Percentiles rank a stretch among this genome's conserved stretches.
phyloP scores from a whole-genome alignment of 441 rosid genomes.

The Dalechampia spathulata region DNA sequence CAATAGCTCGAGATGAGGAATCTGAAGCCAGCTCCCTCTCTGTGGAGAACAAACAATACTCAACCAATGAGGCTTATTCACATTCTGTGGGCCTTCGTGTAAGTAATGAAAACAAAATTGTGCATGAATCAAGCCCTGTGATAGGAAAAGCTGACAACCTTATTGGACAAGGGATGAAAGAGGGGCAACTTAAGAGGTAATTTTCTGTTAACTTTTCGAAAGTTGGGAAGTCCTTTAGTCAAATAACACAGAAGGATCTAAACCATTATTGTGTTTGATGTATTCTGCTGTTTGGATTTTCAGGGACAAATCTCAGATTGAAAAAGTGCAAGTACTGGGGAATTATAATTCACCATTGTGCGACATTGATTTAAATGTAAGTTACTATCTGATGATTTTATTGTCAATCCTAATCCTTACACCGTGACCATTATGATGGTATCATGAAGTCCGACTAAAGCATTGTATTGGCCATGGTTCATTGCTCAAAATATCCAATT shows the following conservation, averaged over 20 bases:
- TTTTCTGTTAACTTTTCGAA: not conserved
- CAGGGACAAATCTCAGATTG: conserved; percentile 66
- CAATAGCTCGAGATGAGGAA: conserved; percentile 86
- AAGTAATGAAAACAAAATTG: conserved; percentile 29
- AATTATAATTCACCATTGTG: conserved; percentile 58
- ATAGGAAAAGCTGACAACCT: conserved; percentile 34
- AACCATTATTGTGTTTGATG: not conserved
- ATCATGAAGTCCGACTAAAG: no score
- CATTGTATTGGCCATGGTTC: not conserved
- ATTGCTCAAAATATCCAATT: not conserved
- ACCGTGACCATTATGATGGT: no score
- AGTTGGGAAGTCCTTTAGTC: not conserved
- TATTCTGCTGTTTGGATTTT: conserved; percentile 20
- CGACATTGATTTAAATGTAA: conserved; percentile 61
- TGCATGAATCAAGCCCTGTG: conserved; percentile 25
- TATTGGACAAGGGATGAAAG: conserved; percentile 42
- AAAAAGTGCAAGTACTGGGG: conserved; percentile 49
- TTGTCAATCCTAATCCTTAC: not conserved
- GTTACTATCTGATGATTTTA: conserved; percentile 11
- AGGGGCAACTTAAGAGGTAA: conserved; percentile 61
- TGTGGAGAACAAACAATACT: conserved; percentile 56
- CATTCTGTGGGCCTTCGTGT: conserved; percentile 37
- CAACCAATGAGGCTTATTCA: conserved; percentile 60
- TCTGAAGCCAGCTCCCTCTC: conserved; percentile 96
- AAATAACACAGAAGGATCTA: not conserved